These are phyloP conservation scores for Leavenworthia alabamica DNA, from an alignment of 345 rosid genomes.

Conservation along the genomic window DNA sequence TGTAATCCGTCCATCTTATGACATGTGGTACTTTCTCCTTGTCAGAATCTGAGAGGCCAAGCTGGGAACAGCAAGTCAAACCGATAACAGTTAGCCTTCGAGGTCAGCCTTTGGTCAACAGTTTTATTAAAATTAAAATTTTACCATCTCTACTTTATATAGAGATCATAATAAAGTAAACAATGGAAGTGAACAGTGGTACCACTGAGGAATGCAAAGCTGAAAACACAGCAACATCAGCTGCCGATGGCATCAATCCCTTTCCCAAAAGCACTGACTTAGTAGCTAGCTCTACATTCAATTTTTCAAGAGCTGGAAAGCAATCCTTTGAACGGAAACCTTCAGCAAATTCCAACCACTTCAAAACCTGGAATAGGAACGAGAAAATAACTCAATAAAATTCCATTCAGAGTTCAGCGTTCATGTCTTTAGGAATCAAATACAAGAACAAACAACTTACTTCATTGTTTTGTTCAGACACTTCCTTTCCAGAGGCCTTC, in stretches of 20 bases:
- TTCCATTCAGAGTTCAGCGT: not conserved
- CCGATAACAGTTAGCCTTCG: not conserved
- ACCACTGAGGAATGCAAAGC: conserved; percentile 66
- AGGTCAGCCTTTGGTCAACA: not conserved
- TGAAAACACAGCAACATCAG: conserved; percentile 66
- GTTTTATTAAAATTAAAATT: too few relatives aligned
- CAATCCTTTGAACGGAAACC: conserved; percentile 36
- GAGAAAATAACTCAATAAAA: not conserved
- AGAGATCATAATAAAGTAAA: not conserved
- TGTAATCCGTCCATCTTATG: conserved; percentile 79
- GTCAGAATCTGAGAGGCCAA: conserved; percentile 45
- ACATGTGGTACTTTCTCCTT: conserved; percentile 56
- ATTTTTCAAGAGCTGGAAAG: conserved; percentile 39
- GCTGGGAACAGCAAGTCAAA: conserved; percentile 36
- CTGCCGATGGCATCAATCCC: conserved; percentile 71
- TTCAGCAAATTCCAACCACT: conserved; percentile 67
- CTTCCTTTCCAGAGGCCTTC: conserved; percentile 42
- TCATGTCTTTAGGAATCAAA: not conserved
- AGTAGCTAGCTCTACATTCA: conserved; percentile 54
- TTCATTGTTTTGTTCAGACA: conserved; percentile 24
- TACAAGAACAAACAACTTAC: conserved; percentile 29
- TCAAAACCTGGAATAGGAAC: conserved; percentile 46
- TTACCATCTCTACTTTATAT: too few relatives aligned
- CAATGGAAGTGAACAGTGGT: conserved; percentile 4
- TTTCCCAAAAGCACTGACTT: conserved; percentile 66